phyloP scores from a whole-genome alignment of 2,329 filamentous ascomycete genomes.

The Clarireedia hainanense region DNA sequence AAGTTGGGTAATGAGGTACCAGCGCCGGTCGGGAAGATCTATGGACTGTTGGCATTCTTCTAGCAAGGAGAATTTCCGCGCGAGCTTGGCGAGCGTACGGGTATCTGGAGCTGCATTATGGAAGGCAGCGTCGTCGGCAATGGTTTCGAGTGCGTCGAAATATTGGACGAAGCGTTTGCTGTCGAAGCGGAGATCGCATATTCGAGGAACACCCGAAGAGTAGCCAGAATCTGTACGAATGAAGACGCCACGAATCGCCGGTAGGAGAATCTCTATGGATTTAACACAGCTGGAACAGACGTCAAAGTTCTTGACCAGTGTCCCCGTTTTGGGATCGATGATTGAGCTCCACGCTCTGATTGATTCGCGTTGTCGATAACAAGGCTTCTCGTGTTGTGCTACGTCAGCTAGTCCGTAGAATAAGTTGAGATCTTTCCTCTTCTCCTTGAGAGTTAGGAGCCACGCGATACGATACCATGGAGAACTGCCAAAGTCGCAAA shows the following conservation, averaged over 20 bases:
- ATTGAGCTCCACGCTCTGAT: constrained; percentile 69
- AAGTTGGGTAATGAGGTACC: constrained; percentile 71
- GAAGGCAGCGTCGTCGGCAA: constrained; percentile 42
- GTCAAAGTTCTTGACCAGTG: constrained; percentile 61
- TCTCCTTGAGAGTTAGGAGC: constrained; percentile 67
- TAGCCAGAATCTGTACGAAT: constrained; percentile 27
- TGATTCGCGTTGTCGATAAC: constrained; percentile 46
- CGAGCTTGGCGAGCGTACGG: constrained; percentile 21
- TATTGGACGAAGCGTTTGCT: constrained; percentile 49
- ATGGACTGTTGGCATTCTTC: constrained; percentile 31
- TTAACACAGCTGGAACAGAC: constrained; percentile 69
- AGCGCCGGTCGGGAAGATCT: constrained; percentile 52
- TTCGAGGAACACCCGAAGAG: constrained; percentile 41
- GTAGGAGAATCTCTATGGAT: constrained; percentile 65
- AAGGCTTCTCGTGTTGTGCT: constrained; percentile 48
- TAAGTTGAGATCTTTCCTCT: constrained; percentile 56
- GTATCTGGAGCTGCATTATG: constrained; percentile 20
- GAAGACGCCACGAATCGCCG: constrained; percentile 62
- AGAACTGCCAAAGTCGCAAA: constrained; percentile 70
- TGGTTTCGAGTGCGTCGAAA: constrained; percentile 52
- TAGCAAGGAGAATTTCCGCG: constrained; percentile 16
- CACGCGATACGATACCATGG: constrained; percentile 82
- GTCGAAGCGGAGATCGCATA: constrained; percentile 63
- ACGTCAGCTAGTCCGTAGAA: constrained; percentile 63
- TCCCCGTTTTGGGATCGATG: constrained; percentile 56